phyloP scores from a whole-genome alignment of 345 rosid species.

The Orychophragmus violaceus region DNA sequence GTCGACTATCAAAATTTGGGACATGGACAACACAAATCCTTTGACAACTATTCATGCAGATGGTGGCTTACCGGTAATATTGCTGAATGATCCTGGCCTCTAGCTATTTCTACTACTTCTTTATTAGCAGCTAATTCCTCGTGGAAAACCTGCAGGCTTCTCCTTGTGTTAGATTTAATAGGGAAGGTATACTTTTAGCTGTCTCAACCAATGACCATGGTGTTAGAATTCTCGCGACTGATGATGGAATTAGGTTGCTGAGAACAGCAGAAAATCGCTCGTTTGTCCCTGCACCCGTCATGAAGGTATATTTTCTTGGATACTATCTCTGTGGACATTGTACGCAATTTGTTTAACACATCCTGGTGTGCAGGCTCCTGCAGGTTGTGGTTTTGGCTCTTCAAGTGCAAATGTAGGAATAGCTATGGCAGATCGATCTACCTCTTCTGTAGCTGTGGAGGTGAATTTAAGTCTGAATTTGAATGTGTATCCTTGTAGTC shows the following conservation, averaged over 20 bases:
- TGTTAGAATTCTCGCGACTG: slow-evolving; percentile 65
- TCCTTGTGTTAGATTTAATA: slow-evolving; percentile 72
- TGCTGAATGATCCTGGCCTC: neutral
- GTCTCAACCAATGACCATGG: slow-evolving; percentile 75
- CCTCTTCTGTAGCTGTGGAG: slow-evolving; percentile 50
- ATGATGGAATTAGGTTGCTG: slow-evolving; percentile 65
- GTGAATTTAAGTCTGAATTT: slow-evolving; percentile 34
- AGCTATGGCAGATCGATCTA: slow-evolving; percentile 44
- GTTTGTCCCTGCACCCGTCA: slow-evolving; percentile 47
- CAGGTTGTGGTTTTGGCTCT: slow-evolving; percentile 43
- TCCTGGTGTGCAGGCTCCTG: slow-evolving; percentile 40
- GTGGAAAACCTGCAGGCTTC: slow-evolving; percentile 53
- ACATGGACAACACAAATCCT: slow-evolving; percentile 53
- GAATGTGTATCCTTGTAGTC: neutral
- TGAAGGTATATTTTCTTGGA: slow-evolving; percentile 44
- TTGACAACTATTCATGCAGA: slow-evolving; percentile 65
- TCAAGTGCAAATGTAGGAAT: slow-evolving; percentile 47
- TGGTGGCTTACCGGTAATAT: slow-evolving; percentile 69
- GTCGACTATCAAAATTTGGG: slow-evolving; percentile 71
- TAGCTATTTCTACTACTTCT: neutral
- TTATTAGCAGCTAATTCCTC: slow-evolving; percentile 5
- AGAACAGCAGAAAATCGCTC: slow-evolving; percentile 58
- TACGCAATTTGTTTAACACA: neutral
- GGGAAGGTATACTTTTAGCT: slow-evolving; percentile 73
- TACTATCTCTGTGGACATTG: neutral